Conservation (phyloP, 441 rosid genomes). For the Hura crepitans region DNA sequence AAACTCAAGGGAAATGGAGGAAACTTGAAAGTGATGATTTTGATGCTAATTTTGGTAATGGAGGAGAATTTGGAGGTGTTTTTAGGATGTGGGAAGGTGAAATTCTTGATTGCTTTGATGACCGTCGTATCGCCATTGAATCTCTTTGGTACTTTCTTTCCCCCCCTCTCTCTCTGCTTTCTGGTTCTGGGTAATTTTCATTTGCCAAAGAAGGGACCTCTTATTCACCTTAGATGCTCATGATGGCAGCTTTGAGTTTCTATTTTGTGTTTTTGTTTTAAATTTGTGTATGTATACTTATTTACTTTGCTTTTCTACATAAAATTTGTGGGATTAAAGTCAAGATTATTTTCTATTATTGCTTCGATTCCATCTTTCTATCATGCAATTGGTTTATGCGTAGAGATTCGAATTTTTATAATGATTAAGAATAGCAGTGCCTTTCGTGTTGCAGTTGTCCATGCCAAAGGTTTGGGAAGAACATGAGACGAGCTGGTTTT, state of each 20-base stretch:
- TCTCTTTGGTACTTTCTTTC: conserved; percentile 53
- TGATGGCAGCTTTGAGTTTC: too few species aligned
- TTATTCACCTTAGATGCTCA: too few species aligned
- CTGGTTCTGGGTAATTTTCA: too few species aligned
- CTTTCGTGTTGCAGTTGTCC: conserved; percentile 69
- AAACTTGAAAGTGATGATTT: conserved; percentile 37
- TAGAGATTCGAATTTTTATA: not conserved
- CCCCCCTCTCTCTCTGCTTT: not conserved
- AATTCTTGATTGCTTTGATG: conserved; percentile 70
- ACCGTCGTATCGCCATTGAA: conserved; percentile 72
- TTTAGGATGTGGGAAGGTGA: conserved; percentile 95
- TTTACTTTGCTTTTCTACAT: not conserved
- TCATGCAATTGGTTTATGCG: not conserved
- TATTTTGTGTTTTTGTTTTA: conserved; percentile 1
- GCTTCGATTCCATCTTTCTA: not conserved
- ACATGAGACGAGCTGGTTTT: conserved; percentile 80
- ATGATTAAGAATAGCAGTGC: conserved; percentile 17
- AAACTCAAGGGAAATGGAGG: conserved; percentile 84
- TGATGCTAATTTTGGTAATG: conserved; percentile 27
- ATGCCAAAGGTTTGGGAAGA: conserved; percentile 82
- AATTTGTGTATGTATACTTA: not conserved
- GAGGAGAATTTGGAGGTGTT: conserved; percentile 57
- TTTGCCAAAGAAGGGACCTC: too few species aligned
- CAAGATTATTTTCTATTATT: not conserved
- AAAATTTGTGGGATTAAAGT: not conserved